Evolutionary conservation across 495 filamentous ascomycete genomes (phyloP).

Genomic region (Wilcoxina mikolae): DNA sequence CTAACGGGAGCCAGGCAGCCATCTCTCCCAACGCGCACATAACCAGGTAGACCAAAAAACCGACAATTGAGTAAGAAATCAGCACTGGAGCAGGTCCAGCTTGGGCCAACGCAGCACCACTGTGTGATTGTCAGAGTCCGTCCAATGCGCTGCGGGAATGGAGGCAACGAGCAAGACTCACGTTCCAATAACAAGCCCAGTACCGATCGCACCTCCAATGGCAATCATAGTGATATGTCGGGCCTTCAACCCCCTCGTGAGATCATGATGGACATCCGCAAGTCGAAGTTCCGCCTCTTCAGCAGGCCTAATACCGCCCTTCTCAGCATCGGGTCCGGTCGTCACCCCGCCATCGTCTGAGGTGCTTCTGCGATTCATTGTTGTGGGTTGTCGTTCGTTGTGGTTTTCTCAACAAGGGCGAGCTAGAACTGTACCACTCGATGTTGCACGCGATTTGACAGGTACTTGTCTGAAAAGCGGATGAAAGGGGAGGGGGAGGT

Average conservation of each 20-base stretch:
- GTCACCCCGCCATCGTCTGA: too few relatives aligned
- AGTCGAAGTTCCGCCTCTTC: constrained; percentile 4
- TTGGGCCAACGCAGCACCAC: constrained; percentile 46
- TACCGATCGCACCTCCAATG: constrained; percentile 72
- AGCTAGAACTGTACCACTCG: too few relatives aligned
- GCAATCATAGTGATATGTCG: constrained; percentile 70
- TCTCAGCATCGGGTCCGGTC: constrained; percentile 4
- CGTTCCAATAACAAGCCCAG: constrained; percentile 45
- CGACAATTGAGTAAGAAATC: constrained; percentile 49
- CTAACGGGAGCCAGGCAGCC: constrained; percentile 44
- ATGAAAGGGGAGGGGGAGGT: too few relatives aligned
- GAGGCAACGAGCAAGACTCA: constrained; percentile 14
- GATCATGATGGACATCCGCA: constrained; percentile 6
- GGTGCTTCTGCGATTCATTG: too few relatives aligned
- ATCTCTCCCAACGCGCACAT: constrained; percentile 51
- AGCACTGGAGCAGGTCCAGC: constrained; percentile 59
- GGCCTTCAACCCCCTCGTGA: constrained; percentile 49
- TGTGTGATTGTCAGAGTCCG: constrained; percentile 17
- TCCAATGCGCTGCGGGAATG: too few relatives aligned
- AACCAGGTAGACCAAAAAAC: constrained; percentile 45
- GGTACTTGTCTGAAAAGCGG: too few relatives aligned
- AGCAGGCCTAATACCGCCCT: not conserved
- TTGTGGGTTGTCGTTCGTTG: too few relatives aligned
- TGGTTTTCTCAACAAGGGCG: too few relatives aligned
- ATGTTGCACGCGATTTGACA: too few relatives aligned